Evolutionary conservation across 2,329 filamentous ascomycete species (phyloP).

Genomic region (Trichoderma oligosporum): DNA sequence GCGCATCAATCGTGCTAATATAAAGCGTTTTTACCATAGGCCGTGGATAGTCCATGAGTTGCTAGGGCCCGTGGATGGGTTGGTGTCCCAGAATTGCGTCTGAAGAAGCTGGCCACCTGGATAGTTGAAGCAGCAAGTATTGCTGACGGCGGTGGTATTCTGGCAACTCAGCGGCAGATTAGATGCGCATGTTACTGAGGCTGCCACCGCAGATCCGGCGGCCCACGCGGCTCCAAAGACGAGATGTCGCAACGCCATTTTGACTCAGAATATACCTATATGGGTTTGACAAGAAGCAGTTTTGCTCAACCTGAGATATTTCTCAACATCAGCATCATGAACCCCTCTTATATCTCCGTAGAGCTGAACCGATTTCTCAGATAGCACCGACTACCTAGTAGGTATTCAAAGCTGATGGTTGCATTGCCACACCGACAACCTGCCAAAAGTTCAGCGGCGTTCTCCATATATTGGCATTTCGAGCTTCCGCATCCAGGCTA

Average conservation of each 20-base stretch:
- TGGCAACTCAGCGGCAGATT: conserved; percentile 58
- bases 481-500: conserved; percentile 4
- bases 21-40: conserved; percentile 46
- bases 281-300: not conserved
- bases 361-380: not conserved
- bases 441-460: conserved; percentile 1
- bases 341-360: not conserved
- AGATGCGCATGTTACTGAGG: not conserved
- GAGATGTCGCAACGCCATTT: conserved; percentile 1
- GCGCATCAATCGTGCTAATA: too few relatives aligned
- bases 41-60: conserved; percentile 73
- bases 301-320: not conserved
- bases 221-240: not conserved
- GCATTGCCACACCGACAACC: not conserved
- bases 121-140: conserved; percentile 67
- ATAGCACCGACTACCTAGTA: not conserved
- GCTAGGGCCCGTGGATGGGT: conserved; percentile 58
- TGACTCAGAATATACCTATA: not conserved
- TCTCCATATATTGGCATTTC: not conserved
- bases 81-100: conserved; percentile 74
- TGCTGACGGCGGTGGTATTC: conserved; percentile 53
- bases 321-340: not conserved
- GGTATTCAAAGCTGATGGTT: not conserved
- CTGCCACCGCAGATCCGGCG: not conserved
- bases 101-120: conserved; percentile 66